Evolutionary conservation across 2,329 filamentous ascomycete species (phyloP).

Genomic region (Aspergillus ochraceoroseus): DNA sequence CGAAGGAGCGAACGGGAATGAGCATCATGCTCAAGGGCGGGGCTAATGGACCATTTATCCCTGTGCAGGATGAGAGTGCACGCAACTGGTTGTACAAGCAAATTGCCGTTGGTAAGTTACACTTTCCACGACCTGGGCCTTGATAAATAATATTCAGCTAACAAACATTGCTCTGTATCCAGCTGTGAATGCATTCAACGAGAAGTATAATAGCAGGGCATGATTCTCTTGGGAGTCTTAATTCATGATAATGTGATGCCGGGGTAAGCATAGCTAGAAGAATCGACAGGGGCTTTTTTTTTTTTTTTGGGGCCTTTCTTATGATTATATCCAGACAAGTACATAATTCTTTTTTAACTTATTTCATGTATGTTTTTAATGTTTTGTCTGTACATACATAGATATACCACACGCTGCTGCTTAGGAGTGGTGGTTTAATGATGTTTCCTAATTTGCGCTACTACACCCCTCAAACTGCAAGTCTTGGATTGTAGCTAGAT

Average conservation of each 20-base stretch:
- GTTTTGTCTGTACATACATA: background rate
- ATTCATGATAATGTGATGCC: constrained; percentile 13
- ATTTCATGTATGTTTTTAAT: background rate
- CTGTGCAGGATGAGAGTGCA: constrained; percentile 78
- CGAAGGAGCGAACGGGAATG: constrained; percentile 91
- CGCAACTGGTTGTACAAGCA: constrained; percentile 64
- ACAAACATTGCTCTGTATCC: background rate
- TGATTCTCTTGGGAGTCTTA: too few relatives aligned
- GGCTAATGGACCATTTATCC: constrained; percentile 89
- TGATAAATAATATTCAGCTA: constrained; percentile 13
- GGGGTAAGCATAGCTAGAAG: background rate
- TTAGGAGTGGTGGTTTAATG: too few relatives aligned
- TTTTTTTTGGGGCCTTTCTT: background rate
- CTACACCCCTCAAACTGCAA: too few relatives aligned
- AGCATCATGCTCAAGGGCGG: constrained; percentile 83
- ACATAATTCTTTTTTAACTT: background rate
- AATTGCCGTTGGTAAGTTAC: constrained; percentile 53
- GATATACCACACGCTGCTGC: too few relatives aligned
- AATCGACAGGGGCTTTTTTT: constrained; percentile 4
- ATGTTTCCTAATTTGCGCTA: background rate
- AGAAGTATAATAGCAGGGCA: constrained; percentile 52
- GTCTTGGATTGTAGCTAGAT: too few relatives aligned
- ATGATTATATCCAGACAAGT: background rate
- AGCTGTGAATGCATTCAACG: constrained; percentile 64
- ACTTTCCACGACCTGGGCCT: background rate